Evolutionary conservation across 2,329 filamentous ascomycete genomes (phyloP), one percentile per base, ranked within the genome.

Genomic region (Didymellaceae sp.): DNA sequence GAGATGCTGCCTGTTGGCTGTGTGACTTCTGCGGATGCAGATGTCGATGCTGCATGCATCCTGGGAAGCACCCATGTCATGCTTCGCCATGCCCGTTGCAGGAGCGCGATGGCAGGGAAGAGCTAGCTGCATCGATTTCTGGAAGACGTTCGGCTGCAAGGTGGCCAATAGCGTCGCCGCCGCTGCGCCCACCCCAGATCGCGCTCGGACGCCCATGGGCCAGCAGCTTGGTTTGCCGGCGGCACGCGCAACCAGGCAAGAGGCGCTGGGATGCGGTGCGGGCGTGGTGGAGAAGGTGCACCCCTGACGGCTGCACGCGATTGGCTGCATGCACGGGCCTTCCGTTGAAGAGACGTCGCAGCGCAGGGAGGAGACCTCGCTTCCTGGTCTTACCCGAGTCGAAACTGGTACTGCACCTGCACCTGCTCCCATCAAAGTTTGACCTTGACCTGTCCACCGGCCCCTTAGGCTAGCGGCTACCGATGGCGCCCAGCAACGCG

Each of bases 161-260:
- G 16, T 42, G 52, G 51, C 65, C 61, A 67, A 69, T 68, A 20
- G 52, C 18, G 25, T 41, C 31, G 4, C 24, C 51, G 52, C 18
- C 52, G 31, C 52, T 49, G 53, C 56, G 58, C 52, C 61, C 61
- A 58, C 63, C 63, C 65, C 63, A 64, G 66, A 70, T 70, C 62
- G 65, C 62, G 63, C 66, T 65, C 66, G 61, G 56, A 41, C 52
- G 52, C 54, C 62, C 59, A 61, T 61, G 63, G 58, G 61, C 64
- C 63, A 66, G 62, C 64, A 51, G 58, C 55, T 61, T 63, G 65
- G 65, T 66, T 66, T 65, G 61, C 58, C 62, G 60, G 54, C 59
- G 59, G 62, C 62, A 63, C 54, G 61, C 63, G 56, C 59, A 44
- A 57, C 61, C 62, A 60, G 48, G 53, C 59, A 58, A 56, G 58